Evolutionary conservation across 306 rosid genomes (phyloP).

Genomic region (Cicer judaicum): DNA sequence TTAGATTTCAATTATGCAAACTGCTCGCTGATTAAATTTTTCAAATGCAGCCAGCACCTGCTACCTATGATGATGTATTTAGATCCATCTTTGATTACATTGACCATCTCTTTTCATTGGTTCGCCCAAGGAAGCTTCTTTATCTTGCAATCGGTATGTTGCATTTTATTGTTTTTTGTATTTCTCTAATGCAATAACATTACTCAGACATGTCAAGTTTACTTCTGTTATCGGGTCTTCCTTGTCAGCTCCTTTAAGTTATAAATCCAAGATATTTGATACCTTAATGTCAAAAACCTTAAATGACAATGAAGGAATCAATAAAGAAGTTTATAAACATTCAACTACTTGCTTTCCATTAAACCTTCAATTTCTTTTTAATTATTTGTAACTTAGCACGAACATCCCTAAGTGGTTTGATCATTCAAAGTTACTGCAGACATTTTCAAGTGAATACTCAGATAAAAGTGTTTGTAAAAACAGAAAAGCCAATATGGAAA

Average conservation of each 20-base stretch:
- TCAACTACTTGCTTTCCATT: constrained; percentile 10
- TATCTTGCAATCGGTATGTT: constrained; percentile 87
- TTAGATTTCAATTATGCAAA: constrained; percentile 16
- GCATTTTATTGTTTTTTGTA: constrained; percentile 30
- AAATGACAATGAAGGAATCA: constrained; percentile 18
- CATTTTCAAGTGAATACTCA: constrained; percentile 33
- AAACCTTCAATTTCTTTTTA: constrained; percentile 24
- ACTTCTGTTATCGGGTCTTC: constrained; percentile 14
- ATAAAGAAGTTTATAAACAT: constrained; percentile 25
- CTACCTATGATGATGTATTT: constrained; percentile 81
- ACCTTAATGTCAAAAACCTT: constrained; percentile 25
- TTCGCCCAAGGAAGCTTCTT: constrained; percentile 95
- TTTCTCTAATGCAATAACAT: constrained; percentile 16
- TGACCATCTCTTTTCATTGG: constrained; percentile 86
- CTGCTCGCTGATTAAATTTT: constrained; percentile 41
- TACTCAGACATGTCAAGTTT: constrained; percentile 18
- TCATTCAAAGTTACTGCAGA: constrained; percentile 21
- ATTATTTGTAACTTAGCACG: not conserved
- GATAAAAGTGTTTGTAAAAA: constrained; percentile 28
- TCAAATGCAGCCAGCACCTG: constrained; percentile 80
- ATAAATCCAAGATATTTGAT: constrained; percentile 21
- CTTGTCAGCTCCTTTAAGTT: constrained; percentile 18
- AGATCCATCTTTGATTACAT: constrained; percentile 81
- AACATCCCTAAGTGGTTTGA: not conserved
- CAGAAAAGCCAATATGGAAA: constrained; percentile 6